Evolutionary conservation across 768 basidiomycete genomes (phyloP).

Genomic region (Kwoniella mangroviensis): DNA sequence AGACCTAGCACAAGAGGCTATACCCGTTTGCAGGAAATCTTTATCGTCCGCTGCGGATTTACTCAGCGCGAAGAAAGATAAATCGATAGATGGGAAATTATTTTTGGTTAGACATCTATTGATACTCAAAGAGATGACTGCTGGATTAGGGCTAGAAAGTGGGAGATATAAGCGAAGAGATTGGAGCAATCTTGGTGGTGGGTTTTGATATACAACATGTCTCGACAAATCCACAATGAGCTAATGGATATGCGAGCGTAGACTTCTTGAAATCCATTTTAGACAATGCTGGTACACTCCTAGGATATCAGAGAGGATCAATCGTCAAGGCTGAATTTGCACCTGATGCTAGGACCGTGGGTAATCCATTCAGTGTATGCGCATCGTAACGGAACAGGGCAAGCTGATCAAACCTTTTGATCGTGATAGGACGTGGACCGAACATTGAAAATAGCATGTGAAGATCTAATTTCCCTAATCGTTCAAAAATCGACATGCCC

Average conservation of each 20-base stretch:
- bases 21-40: constrained; percentile 79
- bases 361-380: not conserved
- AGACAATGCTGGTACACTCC: constrained; percentile 46
- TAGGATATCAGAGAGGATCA: constrained; percentile 47
- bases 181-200: constrained; percentile 51
- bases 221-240: not conserved
- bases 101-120: constrained; percentile 90
- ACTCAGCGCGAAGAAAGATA: constrained; percentile 62
- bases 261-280: constrained; percentile 51
- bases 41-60: constrained; percentile 71
- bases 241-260: constrained; percentile 4
- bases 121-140: constrained; percentile 86
- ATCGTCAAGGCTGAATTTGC: constrained; percentile 26
- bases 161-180: constrained; percentile 52
- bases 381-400: not conserved
- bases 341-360: constrained; percentile 72
- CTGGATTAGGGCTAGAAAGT: constrained; percentile 66
- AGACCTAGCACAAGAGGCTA: constrained; percentile 93
- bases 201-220: not conserved
- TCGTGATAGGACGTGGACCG: constrained; percentile 77
- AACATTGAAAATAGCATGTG: constrained; percentile 81
- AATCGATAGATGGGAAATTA: constrained; percentile 71
- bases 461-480: constrained; percentile 74
- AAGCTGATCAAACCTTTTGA: not conserved
- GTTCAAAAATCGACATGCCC: constrained; percentile 66